Percentiles rank a stretch among this genome's conserved stretches.
These are phyloP conservation scores for Aegilops sharonensis DNA, from an alignment of 176 grass and related monocot genomes.

Conservation along the genomic window DNA sequence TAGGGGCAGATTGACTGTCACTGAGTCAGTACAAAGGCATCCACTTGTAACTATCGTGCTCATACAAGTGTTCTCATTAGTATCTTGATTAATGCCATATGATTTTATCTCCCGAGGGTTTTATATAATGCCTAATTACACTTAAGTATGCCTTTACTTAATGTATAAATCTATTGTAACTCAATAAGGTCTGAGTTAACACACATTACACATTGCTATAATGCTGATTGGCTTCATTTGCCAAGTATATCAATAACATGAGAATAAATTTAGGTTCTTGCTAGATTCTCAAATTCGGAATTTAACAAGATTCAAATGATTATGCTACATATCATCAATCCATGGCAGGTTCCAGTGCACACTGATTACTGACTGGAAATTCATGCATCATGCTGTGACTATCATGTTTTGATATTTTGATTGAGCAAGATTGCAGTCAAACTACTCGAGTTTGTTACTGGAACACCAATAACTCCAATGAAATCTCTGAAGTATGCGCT, in stretches of 20 bases:
- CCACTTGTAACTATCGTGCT: background rate
- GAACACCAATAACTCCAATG: background rate
- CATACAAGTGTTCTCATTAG: background rate
- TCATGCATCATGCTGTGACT: background rate
- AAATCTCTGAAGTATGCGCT: background rate
- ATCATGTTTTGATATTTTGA: background rate
- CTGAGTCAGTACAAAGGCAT: background rate
- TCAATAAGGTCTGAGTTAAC: background rate
- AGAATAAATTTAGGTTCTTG: constrained; percentile 1
- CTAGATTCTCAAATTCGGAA: background rate
- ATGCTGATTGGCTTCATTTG: background rate
- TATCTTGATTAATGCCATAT: background rate
- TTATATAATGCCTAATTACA: constrained; percentile 23
- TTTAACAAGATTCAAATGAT: background rate
- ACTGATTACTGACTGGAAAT: background rate
- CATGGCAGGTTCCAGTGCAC: background rate
- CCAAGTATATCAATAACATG: background rate
- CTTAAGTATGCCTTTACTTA: background rate
- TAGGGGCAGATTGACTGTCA: background rate
- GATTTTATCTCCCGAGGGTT: background rate
- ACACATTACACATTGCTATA: background rate
- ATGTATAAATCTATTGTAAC: background rate
- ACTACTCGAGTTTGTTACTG: constrained; percentile 3
- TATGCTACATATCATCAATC: background rate
- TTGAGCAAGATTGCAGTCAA: constrained; percentile 8